A percentile compares a stretch with the other conserved stretches of the same genome.
phyloP scores from a whole-genome alignment of 225 moss, liverwort and hornwort species.

The Bryoerythrophyllum caledonicum region DNA sequence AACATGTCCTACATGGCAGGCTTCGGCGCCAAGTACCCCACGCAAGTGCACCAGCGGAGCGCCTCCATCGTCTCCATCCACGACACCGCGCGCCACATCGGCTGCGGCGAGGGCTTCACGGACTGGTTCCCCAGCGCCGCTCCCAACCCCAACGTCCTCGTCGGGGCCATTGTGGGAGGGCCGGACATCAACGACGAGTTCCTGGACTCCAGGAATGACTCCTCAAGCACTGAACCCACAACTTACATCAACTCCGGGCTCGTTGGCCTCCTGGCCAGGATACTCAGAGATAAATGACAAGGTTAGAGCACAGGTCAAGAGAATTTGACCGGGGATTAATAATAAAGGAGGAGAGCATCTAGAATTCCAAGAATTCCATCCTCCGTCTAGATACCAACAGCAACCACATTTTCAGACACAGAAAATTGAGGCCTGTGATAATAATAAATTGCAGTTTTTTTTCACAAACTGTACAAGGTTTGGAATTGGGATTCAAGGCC shows the following conservation, averaged over 20 bases:
- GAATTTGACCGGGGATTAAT: conserved; percentile 7
- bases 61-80: conserved; percentile 76
- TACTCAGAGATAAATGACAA: conserved; percentile 29
- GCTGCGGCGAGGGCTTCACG: conserved; percentile 63
- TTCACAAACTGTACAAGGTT: conserved; percentile 16
- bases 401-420: too few species aligned
- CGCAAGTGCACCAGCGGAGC: conserved; percentile 78
- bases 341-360: background rate
- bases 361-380: background rate
- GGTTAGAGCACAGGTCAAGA: conserved; percentile 26
- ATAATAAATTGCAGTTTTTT: background rate
- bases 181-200: conserved; percentile 58
- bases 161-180: conserved; percentile 82
- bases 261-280: conserved; percentile 74
- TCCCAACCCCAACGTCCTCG: conserved; percentile 74
- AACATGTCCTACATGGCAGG: conserved; percentile 87
- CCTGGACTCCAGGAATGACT: conserved; percentile 55
- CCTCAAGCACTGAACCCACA: conserved; percentile 72
- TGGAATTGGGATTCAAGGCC: background rate
- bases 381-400: background rate
- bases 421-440: background rate
- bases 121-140: conserved; percentile 52
- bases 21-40: conserved; percentile 64
- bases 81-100: conserved; percentile 33
- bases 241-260: conserved; percentile 87